Percentiles rank a stretch among this genome's conserved stretches.
Evolutionary conservation across 192 early-diverging fungal species (phyloP).

Genomic region (Paraglomus brasilianum): DNA sequence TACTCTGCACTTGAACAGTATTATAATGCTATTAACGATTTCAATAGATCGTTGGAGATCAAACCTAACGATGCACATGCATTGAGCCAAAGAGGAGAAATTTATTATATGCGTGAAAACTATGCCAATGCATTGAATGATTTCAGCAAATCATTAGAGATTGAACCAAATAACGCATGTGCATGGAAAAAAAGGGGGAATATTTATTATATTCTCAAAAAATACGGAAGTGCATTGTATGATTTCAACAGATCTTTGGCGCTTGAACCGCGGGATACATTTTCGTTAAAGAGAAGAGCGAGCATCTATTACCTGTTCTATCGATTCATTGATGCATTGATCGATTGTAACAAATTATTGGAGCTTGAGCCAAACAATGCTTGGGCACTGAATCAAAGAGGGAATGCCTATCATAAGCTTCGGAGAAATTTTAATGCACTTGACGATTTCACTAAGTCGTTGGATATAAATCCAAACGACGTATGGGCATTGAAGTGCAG

Average conservation of each 20-base stretch:
- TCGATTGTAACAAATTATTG: neutral
- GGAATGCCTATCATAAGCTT: constrained; percentile 3
- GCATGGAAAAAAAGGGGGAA: constrained; percentile 6
- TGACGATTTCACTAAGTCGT: neutral
- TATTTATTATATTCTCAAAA: constrained; percentile 9
- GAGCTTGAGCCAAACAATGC: neutral
- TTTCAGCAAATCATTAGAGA: neutral
- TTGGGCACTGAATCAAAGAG: neutral
- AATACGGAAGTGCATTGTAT: constrained; percentile 18
- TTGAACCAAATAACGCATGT: neutral
- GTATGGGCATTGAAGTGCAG: neutral
- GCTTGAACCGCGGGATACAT: constrained; percentile 5
- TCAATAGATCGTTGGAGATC: constrained; percentile 9
- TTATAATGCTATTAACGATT: constrained; percentile 17
- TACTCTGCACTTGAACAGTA: constrained; percentile 1
- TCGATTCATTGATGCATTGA: constrained; percentile 9
- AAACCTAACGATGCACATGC: constrained; percentile 2
- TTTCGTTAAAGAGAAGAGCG: constrained; percentile 19
- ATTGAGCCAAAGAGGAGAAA: neutral
- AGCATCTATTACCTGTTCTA: constrained; percentile 4
- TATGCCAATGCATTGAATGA: constrained; percentile 8
- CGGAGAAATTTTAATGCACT: neutral
- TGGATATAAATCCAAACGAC: neutral
- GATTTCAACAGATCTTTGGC: constrained; percentile 22
- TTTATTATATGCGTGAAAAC: neutral